Base-by-base conservation (phyloP, 1,284 basidiomycete genomes). In the Hemileia vastatrix region DNA sequence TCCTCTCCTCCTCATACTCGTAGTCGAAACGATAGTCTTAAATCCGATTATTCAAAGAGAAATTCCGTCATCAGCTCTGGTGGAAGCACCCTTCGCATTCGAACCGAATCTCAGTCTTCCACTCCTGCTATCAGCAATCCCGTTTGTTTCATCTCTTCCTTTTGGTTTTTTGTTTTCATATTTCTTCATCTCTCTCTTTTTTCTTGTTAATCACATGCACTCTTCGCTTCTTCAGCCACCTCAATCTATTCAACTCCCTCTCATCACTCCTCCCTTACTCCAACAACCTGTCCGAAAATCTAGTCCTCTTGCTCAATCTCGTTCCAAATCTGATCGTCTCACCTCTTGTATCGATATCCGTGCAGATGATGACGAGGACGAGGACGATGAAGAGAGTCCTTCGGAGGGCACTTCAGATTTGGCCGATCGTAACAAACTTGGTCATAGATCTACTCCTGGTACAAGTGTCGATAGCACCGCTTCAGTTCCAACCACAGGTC, bases 401-500 rank as follows among this genome's bases (percentile, higher is more conserved):
- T 49, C 47, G 4, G 57, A 58, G 21, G 44, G 47, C 1, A 27
- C 32, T 15, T 58, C 57, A 19, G 57, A 58, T 21, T 31, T n/a
- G n/a, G n/a, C 48, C 31, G 57, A 58, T 43, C 57, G 51, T 56
- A 40, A 40, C 13, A 32, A n/a, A 36, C 57, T 45, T 43, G 57
- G 47, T 51, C 57, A 33, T 5, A 51, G 54, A 56, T 56, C 47
- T 6, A 58, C 57, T 33, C 57, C 57, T 2, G 48, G 57, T 24
- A 58, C 57, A 19, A 58, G 57, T 50, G 57, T 58, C 18, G 57
- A 58, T 27, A 58, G 57, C 40, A 33, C 57, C 2, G 8, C 32
- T 19, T 1, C 48, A 2, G 15, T 2, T 24, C 23, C 24, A 9
- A n/a, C 47, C 2, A 53, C 51, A n/a, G n/a, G n/a, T n/a, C n/a